A percentile compares a stretch with the other conserved stretches of the same genome.
Conservation (phyloP, 306 rosid species). For the Canavalia ensiformis region DNA sequence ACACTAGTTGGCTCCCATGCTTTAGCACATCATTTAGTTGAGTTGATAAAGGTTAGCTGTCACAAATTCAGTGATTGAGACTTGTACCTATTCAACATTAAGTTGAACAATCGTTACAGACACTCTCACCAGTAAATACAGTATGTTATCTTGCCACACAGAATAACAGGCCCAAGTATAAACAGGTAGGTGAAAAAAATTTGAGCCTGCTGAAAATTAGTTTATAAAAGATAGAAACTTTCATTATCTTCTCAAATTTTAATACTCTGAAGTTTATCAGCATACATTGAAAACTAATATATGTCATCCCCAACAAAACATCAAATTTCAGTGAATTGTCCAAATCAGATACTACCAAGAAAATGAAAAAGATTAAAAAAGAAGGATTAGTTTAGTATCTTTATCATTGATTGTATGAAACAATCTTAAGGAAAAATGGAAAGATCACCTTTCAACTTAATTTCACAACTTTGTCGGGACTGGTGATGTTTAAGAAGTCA, state of each 20-base stretch:
- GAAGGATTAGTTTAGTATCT: conserved; percentile 14
- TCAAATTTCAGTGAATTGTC: conserved; percentile 14
- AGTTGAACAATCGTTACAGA: neutral
- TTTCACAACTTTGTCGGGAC: neutral
- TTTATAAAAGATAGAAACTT: conserved; percentile 12
- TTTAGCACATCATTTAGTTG: conserved; percentile 21
- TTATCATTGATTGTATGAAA: conserved; percentile 22
- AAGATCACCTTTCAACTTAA: neutral
- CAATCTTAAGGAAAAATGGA: neutral
- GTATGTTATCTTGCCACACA: conserved; percentile 18
- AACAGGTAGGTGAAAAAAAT: neutral
- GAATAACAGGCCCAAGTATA: conserved; percentile 24
- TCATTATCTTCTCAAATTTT: neutral
- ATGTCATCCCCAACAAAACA: conserved; percentile 2
- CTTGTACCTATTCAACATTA: neutral
- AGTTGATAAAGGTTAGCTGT: conserved; percentile 1
- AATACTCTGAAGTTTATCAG: neutral
- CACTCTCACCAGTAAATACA: conserved; percentile 13
- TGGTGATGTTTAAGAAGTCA: conserved; percentile 3
- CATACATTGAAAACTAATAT: neutral
- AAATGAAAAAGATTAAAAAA: conserved; percentile 13
- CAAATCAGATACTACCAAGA: neutral
- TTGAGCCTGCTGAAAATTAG: conserved; percentile 12
- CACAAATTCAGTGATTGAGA: conserved; percentile 26
- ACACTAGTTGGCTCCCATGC: conserved; percentile 7